phyloP scores from a whole-genome alignment of 306 rosid genomes.

The Geum urbanum region DNA sequence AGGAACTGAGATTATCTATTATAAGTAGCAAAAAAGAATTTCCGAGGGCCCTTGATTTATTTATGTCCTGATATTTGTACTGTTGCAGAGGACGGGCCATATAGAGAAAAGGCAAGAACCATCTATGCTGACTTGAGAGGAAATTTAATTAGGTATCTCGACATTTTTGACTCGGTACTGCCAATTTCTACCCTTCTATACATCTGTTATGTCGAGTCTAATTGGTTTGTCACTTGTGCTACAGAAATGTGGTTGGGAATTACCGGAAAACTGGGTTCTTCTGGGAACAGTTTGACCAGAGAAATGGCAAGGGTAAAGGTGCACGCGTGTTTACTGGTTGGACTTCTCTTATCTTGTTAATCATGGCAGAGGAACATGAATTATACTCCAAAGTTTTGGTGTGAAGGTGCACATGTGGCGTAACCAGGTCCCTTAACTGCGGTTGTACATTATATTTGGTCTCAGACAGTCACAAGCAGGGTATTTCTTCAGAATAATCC shows the following conservation, averaged over 20 bases:
- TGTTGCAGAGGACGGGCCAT: constrained; percentile 73
- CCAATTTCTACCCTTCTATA: neutral
- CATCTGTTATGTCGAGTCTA: neutral
- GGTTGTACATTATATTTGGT: neutral
- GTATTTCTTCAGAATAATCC: too few relatives aligned
- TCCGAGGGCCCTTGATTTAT: neutral
- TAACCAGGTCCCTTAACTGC: neutral
- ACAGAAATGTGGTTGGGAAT: constrained; percentile 64
- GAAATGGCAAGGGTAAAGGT: constrained; percentile 82
- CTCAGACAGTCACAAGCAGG: neutral
- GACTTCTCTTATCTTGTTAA: constrained; percentile 77
- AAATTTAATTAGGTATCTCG: constrained; percentile 68
- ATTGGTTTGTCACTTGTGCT: neutral
- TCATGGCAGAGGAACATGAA: constrained; percentile 61
- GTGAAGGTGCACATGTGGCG: neutral
- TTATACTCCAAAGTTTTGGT: neutral
- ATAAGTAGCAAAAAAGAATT: neutral
- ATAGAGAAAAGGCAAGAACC: constrained; percentile 63
- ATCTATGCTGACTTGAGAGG: constrained; percentile 60
- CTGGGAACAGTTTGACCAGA: constrained; percentile 92
- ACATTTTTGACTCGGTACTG: neutral
- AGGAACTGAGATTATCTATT: neutral
- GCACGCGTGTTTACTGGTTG: constrained; percentile 83
- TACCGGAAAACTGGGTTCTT: constrained; percentile 61
- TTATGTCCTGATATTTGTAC: constrained; percentile 15